phyloP scores from a whole-genome alignment of 2,329 filamentous ascomycete species.

The Clonostachys byssicola region DNA sequence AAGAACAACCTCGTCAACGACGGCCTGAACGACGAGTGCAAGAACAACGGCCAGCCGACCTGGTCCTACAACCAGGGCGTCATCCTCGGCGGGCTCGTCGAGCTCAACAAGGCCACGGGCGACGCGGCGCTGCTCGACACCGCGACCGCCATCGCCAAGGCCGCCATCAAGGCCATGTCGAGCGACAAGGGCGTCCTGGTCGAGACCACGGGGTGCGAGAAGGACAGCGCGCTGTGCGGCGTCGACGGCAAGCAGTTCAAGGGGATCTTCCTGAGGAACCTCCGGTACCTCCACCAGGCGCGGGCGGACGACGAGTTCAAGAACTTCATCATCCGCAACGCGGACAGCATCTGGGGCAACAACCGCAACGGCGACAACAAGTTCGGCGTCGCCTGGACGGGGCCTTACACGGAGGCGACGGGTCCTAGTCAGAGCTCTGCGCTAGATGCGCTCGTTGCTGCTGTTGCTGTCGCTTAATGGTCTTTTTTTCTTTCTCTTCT shows the following conservation, averaged over 20 bases:
- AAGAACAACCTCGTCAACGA: conserved; percentile 46
- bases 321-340: conserved; percentile 55
- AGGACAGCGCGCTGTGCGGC: conserved; percentile 27
- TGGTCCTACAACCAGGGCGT: conserved; percentile 58
- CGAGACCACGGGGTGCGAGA: conserved; percentile 28
- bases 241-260: conserved; percentile 64
- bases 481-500: background rate
- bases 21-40: conserved; percentile 40
- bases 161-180: conserved; percentile 40
- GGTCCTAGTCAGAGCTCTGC: conserved; percentile 62
- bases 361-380: conserved; percentile 44
- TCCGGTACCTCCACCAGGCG: conserved; percentile 51
- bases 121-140: conserved; percentile 32
- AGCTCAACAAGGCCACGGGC: conserved; percentile 39
- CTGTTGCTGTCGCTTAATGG: conserved; percentile 31
- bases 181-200: conserved; percentile 40
- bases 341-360: conserved; percentile 60
- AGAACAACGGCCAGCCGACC: conserved; percentile 44
- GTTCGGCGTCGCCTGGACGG: conserved; percentile 63
- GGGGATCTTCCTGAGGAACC: conserved; percentile 64
- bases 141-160: conserved; percentile 45
- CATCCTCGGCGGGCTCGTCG: conserved; percentile 49
- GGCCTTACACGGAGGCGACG: conserved; percentile 46
- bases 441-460: conserved; percentile 64
- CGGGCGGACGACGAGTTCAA: conserved; percentile 44